phyloP scores from a whole-genome alignment of 2,329 filamentous ascomycete species.

The Coniosporium tulheliwenetii region DNA sequence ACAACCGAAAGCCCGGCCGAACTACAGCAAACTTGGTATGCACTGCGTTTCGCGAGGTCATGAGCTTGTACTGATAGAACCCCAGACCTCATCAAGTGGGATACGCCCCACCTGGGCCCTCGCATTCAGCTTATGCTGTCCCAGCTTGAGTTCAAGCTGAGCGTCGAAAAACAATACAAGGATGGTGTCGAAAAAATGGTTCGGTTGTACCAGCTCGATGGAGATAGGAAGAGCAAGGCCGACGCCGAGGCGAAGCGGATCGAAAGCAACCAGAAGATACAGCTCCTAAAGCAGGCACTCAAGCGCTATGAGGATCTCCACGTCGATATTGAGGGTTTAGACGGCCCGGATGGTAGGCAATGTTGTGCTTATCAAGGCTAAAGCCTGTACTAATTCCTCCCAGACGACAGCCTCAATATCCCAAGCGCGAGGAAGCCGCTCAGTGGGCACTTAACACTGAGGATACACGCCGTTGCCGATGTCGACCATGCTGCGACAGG shows the following conservation, averaged over 20 bases:
- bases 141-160: conserved; percentile 96
- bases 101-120: conserved; percentile 85
- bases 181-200: conserved; percentile 99
- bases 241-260: conserved; percentile 81
- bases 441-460: conserved; percentile 74
- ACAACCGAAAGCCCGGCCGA: conserved; percentile 62
- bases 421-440: conserved; percentile 94
- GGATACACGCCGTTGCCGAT: conserved; percentile 78
- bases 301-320: conserved; percentile 96
- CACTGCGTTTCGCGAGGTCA: conserved; percentile 3
- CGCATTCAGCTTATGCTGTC: conserved; percentile 98
- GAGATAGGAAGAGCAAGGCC: conserved; percentile 85
- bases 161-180: conserved; percentile 97
- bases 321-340: conserved; percentile 70
- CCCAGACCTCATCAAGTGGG: conserved; percentile 92
- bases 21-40: conserved; percentile 92
- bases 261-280: conserved; percentile 96
- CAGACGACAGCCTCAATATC: conserved; percentile 92
- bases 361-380: neutral
- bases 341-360: conserved; percentile 62
- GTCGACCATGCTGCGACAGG: conserved; percentile 79
- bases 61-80: conserved; percentile 5
- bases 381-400: conserved; percentile 13
- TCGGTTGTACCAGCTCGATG: conserved; percentile 90
- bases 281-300: conserved; percentile 84